phyloP scores from a whole-genome alignment of 108 stramenopile genomes.

The Pseudonitzschia delicatissima region DNA sequence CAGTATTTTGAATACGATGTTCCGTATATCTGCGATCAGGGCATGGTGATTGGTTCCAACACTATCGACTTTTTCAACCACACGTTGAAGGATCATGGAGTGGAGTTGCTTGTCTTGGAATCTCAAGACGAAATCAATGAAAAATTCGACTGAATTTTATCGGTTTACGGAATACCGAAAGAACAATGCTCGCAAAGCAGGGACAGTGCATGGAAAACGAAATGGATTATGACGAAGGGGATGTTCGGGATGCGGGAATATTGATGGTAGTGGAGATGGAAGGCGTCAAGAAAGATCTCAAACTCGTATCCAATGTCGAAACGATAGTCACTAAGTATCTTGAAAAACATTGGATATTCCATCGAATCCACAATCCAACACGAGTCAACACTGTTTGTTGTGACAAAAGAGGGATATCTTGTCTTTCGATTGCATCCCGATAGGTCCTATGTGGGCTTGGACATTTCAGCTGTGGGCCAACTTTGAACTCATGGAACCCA shows the following conservation, averaged over 20 bases:
- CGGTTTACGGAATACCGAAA: slow-evolving; percentile 48
- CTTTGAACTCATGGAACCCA: slow-evolving; percentile 35
- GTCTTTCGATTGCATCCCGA: slow-evolving; percentile 39
- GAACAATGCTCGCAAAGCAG: slow-evolving; percentile 35
- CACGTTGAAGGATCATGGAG: slow-evolving; percentile 19
- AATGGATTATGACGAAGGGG: slow-evolving; percentile 22
- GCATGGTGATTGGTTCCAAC: slow-evolving; percentile 23
- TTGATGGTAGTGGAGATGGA: slow-evolving; percentile 60
- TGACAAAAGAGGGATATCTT: slow-evolving; percentile 54
- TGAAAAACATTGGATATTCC: slow-evolving; percentile 34
- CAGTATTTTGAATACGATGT: slow-evolving; percentile 21
- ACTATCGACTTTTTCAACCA: slow-evolving; percentile 24
- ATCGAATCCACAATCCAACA: slow-evolving; percentile 15
- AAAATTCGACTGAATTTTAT: slow-evolving; percentile 45
- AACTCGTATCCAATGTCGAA: slow-evolving; percentile 2
- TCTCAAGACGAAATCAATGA: slow-evolving; percentile 41
- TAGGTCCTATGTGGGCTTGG: slow-evolving; percentile 47
- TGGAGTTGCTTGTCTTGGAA: slow-evolving; percentile 13
- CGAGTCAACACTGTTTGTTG: slow-evolving; percentile 18
- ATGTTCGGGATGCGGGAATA: slow-evolving; percentile 46
- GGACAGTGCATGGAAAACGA: slow-evolving; percentile 12
- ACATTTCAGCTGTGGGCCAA: slow-evolving; percentile 43
- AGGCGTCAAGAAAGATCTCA: slow-evolving; percentile 2
- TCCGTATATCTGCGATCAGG: slow-evolving; percentile 20
- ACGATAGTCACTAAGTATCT: neutral